These are phyloP conservation scores for Clonostachys rosea DNA, from an alignment of 2,329 filamentous ascomycete species.

Conservation along the genomic window DNA sequence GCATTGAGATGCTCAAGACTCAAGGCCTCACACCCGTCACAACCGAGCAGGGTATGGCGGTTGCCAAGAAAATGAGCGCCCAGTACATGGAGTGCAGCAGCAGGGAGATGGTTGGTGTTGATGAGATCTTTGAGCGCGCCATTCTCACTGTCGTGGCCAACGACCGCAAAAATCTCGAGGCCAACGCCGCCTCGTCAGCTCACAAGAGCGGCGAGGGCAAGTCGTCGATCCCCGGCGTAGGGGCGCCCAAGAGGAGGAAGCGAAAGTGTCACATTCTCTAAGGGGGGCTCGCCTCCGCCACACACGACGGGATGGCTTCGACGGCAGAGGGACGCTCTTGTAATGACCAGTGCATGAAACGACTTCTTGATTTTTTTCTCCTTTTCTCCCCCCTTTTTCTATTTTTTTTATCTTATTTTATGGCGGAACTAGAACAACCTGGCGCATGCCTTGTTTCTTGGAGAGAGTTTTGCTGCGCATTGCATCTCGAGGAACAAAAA, in stretches of 20 bases:
- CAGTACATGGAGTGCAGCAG: constrained; percentile 98
- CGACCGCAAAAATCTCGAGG: constrained; percentile 61
- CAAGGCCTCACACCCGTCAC: constrained; percentile 96
- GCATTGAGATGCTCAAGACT: constrained; percentile 97
- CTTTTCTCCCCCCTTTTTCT: constrained; percentile 7
- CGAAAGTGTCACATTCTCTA: constrained; percentile 77
- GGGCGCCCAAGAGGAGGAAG: constrained; percentile 71
- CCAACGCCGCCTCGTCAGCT: constrained; percentile 29
- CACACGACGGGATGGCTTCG: neutral
- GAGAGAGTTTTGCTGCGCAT: no score
- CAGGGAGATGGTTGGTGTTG: constrained; percentile 93
- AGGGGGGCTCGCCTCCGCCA: constrained; percentile 16
- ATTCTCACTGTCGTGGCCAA: constrained; percentile 87
- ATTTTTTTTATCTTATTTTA: constrained; percentile 1
- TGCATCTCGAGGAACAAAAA: neutral
- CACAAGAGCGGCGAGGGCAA: constrained; percentile 24
- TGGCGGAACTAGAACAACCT: no score
- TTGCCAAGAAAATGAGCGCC: constrained; percentile 91
- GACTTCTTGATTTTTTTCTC: constrained; percentile 21
- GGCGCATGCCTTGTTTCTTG: no score
- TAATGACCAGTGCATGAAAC: constrained; percentile 34
- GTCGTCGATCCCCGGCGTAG: constrained; percentile 34
- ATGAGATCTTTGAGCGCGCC: constrained; percentile 92
- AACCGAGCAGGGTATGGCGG: constrained; percentile 78
- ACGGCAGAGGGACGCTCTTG: constrained; percentile 20